These are phyloP conservation scores for Coniochaeta sp. DNA, from an alignment of 2,329 filamentous ascomycete species.

Conservation along the genomic window DNA sequence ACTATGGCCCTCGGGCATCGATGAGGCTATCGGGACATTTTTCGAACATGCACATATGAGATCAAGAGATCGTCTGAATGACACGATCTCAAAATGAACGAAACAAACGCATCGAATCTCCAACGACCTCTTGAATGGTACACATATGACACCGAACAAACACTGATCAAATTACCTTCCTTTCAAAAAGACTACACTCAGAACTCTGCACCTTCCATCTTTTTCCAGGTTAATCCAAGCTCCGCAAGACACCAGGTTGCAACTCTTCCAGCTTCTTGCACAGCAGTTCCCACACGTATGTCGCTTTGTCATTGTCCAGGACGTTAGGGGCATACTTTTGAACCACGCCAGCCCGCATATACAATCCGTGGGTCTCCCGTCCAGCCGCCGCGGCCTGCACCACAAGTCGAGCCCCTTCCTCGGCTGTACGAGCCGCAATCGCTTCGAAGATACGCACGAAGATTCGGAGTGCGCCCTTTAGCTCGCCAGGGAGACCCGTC, in stretches of 20 bases:
- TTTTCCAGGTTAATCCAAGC: not conserved
- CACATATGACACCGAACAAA: no score
- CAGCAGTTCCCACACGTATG: slow-evolving; percentile 8
- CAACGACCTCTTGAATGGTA: no score
- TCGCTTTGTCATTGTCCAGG: slow-evolving; percentile 4
- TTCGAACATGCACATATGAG: no score
- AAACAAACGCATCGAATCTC: no score
- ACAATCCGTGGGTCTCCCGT: slow-evolving; percentile 10
- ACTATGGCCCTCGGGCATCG: no score
- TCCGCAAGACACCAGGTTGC: slow-evolving; percentile 4
- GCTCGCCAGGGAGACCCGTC: slow-evolving; percentile 8
- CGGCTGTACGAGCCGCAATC: slow-evolving; percentile 9
- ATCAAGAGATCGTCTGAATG: no score
- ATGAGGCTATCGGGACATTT: no score
- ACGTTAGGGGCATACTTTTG: slow-evolving; percentile 7
- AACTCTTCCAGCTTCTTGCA: slow-evolving; percentile 6
- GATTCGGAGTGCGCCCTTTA: slow-evolving; percentile 2
- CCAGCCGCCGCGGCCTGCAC: slow-evolving; percentile 11
- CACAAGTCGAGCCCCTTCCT: slow-evolving; percentile 10
- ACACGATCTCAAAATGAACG: no score
- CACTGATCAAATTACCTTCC: no score
- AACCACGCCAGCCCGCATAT: slow-evolving; percentile 10
- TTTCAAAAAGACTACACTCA: no score
- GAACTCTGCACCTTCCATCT: no score
- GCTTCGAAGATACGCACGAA: slow-evolving; percentile 7